Evolutionary conservation across 2,329 filamentous ascomycete species (phyloP).

Genomic region (Rosellinia necatrix): DNA sequence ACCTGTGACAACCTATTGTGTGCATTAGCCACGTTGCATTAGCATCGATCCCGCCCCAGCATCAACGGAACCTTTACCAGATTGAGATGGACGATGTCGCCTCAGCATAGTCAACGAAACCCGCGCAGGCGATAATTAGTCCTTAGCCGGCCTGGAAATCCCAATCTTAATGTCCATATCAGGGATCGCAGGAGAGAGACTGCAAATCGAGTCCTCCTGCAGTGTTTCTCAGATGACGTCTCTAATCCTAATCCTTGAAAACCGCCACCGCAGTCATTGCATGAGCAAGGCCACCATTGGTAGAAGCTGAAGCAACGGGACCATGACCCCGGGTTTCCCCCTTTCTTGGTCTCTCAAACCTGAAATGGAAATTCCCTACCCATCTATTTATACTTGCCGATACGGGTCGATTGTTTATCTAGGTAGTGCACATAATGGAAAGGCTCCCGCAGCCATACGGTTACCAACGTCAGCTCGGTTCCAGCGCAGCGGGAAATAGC

Average conservation of each 20-base stretch:
- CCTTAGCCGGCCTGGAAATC: not conserved
- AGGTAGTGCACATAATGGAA: too few species aligned
- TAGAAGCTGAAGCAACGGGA: too few species aligned
- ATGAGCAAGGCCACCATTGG: too few species aligned
- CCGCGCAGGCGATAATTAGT: not conserved
- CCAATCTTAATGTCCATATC: not conserved
- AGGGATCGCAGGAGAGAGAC: too few species aligned
- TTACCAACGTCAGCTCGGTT: constrained; percentile 22
- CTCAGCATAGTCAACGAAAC: not conserved
- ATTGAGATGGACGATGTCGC: constrained; percentile 4
- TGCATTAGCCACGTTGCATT: constrained; percentile 22
- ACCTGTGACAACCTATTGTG: constrained; percentile 15
- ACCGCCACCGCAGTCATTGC: too few species aligned
- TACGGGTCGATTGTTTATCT: not conserved
- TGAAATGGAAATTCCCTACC: not conserved
- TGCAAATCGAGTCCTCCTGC: too few species aligned
- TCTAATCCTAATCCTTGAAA: too few species aligned
- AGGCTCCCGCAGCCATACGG: constrained; percentile 3
- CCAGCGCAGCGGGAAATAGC: constrained; percentile 15
- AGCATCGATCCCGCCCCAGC: not conserved
- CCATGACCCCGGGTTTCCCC: too few species aligned
- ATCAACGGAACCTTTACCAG: constrained; percentile 16
- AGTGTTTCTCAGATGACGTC: too few species aligned
- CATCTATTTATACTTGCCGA: not conserved
- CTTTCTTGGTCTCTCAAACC: too few species aligned